These are phyloP conservation scores for Golubevia pallescens DNA, from an alignment of 1,284 basidiomycete species.

Conservation along the genomic window DNA sequence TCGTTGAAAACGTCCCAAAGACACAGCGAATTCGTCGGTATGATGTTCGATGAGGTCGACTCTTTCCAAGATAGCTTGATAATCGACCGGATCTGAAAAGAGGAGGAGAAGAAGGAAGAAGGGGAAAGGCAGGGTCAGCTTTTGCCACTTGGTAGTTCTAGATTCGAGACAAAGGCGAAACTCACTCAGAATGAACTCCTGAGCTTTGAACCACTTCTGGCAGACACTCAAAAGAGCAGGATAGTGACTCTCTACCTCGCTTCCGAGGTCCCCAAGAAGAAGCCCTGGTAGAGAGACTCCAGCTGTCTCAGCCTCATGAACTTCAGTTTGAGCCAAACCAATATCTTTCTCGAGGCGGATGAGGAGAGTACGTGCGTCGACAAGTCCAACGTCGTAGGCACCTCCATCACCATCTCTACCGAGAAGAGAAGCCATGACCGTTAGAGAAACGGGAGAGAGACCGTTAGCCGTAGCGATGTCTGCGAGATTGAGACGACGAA, in stretches of 20 bases:
- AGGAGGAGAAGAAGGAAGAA: neutral
- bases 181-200: neutral
- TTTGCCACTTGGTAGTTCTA: neutral
- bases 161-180: neutral
- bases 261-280: constrained; percentile 34
- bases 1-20: too few relatives aligned
- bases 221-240: neutral
- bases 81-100: neutral
- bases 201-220: neutral
- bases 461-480: too few relatives aligned
- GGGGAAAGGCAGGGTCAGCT: neutral
- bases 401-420: too few relatives aligned
- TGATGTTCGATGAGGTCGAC: neutral
- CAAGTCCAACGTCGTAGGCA: too few relatives aligned
- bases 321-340: too few relatives aligned
- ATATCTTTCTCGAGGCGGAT: too few relatives aligned
- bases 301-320: too few relatives aligned
- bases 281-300: too few relatives aligned
- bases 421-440: too few relatives aligned
- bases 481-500: too few relatives aligned
- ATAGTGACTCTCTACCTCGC: constrained; percentile 23
- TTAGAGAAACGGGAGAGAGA: too few relatives aligned
- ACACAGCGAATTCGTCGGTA: constrained; percentile 11
- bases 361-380: too few relatives aligned
- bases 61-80: neutral